Evolutionary conservation across 192 early-diverging fungal species (phyloP), one percentile per base, ranked within the genome.

Genomic region (Lobulomyces angularis): DNA sequence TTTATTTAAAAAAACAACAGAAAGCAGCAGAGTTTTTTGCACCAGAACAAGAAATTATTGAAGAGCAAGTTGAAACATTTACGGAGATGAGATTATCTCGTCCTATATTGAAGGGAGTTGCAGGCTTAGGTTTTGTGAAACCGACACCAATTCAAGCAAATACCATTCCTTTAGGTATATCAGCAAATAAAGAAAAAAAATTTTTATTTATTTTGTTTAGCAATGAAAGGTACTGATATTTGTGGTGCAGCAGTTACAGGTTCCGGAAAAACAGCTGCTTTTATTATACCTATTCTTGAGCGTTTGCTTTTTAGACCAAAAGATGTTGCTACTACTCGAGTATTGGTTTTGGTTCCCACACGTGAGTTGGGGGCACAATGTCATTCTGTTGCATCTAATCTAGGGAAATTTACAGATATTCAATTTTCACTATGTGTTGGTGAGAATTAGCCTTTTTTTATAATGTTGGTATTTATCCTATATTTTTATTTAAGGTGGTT

Each of bases 211-310:
- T n/a, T n/a, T n/a, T n/a, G n/a, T n/a, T n/a, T 99, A 16, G 89
- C 88, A 5, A 65, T 99, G 23, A 79, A 93, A 46, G 95, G 93
- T 43, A 85, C 82, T 48, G 95, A 99, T 54, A 89, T 99, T 41
- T 97, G 93, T 59, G 95, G 90, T 58, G 84, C 89, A 39, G 95
- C 95, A 8, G 83, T 90, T 22, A 99, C 95, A 1, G 95, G 95
- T 34, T 97, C 93, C 28, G 95, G 95, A 51, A 99, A 99, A 56
- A 99, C 95, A 0, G 86, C 82, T 6, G 95, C 95, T 0, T 97
- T 99, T 63, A 55, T 97, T 41, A 81, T 99, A 4, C 95, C 95
- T 4, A 79, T 94, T 26, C 62, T 99, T 39, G 95, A 99, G 60
- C 76, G 92, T 55, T 72, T 99, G 11, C 65, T 92, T 16, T 96